phyloP scores from a whole-genome alignment of 352 stramenopile species.

The Blastocystis sp. region DNA sequence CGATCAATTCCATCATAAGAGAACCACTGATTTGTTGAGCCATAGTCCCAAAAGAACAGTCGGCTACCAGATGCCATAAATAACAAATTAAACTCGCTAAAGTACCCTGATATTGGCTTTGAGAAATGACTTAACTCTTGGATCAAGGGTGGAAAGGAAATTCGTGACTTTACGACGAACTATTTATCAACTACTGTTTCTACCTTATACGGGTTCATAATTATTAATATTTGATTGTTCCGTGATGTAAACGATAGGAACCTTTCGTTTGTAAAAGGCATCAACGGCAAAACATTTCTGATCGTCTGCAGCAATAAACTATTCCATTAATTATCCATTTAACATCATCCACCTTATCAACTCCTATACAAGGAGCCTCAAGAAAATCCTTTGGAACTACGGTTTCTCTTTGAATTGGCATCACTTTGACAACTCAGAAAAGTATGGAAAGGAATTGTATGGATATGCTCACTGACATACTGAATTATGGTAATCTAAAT shows the following conservation, averaged over 20 bases:
- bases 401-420: conserved; percentile 26
- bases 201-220: neutral
- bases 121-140: neutral
- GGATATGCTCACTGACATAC: too few relatives aligned
- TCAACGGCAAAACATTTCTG: neutral
- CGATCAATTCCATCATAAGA: neutral
- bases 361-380: neutral
- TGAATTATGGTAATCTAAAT: too few relatives aligned
- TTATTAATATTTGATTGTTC: neutral
- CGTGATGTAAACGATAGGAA: neutral
- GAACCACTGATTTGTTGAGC: conserved; percentile 1
- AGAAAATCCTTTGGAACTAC: neutral
- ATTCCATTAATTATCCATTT: neutral
- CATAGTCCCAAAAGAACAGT: conserved; percentile 44
- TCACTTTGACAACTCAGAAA: neutral
- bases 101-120: conserved; percentile 1
- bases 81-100: conserved; percentile 30
- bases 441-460: neutral
- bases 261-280: neutral
- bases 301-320: neutral
- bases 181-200: neutral
- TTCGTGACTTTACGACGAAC: neutral
- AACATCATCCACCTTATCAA: neutral
- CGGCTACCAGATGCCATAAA: conserved; percentile 11
- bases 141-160: conserved; percentile 16